A percentile compares a stretch with the other conserved stretches of the same genome.
phyloP scores from a whole-genome alignment of 1,139 yeast species.

The Suhomyces wounanorum region DNA sequence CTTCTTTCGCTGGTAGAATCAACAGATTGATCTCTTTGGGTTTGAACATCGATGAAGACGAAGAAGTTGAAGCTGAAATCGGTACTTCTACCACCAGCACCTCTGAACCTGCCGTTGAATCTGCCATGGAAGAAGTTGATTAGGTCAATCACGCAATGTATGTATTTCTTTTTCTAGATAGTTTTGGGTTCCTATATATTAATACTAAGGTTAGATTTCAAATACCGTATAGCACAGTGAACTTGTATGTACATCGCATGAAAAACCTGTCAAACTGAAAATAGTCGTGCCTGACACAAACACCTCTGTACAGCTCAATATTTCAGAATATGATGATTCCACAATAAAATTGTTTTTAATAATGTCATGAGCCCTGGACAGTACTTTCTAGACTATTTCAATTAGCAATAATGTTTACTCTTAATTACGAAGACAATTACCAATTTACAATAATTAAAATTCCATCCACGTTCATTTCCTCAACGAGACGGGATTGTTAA shows the following conservation, averaged over 20 bases:
- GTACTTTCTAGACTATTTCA: not conserved
- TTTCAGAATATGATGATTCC: too few relatives aligned
- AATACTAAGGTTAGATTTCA: conserved; percentile 10
- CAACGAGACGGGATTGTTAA: too few relatives aligned
- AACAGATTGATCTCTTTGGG: conserved; percentile 98
- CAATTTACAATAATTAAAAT: too few relatives aligned
- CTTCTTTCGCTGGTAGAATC: conserved; percentile 95
- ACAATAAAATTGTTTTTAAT: not conserved
- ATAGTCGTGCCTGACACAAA: not conserved
- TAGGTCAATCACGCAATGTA: conserved; percentile 35
- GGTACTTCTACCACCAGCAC: conserved; percentile 54
- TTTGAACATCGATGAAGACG: conserved; percentile 91
- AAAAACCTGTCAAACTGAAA: not conserved
- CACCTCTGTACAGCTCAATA: too few relatives aligned
- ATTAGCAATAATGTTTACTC: not conserved
- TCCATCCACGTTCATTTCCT: too few relatives aligned
- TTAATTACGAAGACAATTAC: too few relatives aligned
- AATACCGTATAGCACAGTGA: not conserved
- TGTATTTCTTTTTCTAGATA: conserved; percentile 15
- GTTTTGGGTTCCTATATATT: conserved; percentile 12
- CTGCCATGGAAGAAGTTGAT: conserved; percentile 99
- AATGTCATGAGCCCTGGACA: not conserved
- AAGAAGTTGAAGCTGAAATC: conserved; percentile 46
- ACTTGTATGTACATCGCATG: not conserved
- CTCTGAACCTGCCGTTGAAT: conserved; percentile 72